Evolutionary conservation across 2,329 filamentous ascomycete genomes (phyloP), one percentile per base, ranked within the genome.

Genomic region (Penicillium sp.): DNA sequence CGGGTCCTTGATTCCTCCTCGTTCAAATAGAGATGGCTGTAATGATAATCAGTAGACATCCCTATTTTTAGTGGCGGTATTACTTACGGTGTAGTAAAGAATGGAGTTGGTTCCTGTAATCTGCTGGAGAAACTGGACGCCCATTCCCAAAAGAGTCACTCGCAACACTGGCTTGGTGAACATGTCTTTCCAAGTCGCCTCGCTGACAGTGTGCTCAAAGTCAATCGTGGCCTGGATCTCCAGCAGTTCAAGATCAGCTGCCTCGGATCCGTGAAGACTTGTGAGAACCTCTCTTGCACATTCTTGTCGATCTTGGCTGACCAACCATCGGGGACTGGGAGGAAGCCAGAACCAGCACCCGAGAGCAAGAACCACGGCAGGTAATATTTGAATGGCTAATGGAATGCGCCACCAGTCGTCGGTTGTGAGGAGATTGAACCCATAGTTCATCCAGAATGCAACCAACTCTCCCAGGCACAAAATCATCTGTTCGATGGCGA

Each of bases 71-170:
- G 12, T 31, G 8, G 5, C 15, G n/a, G 5, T 18, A 22, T 12
- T 2, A 49, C 50, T 43, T 43, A 64, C 60, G 1, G 60, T 59
- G 22, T 62, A 62, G 26, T 60, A 64, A 1, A 64, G 46, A 43
- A 65, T 62, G 2, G 59, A 62, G 31, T 65, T 62, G 4, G 59
- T 61, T 4, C 63, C 59, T 0, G 61, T 63, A 15, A 61, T 56
- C 25, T 64, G 59, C 29, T 61, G 61, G 6, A 65, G 58, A 23
- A 58, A 59, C 29, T 63, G 63, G 2, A 63, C 55, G 4, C 51
- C 52, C 40, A 62, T 62, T 37, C 54, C 59, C 25, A 62, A 45
- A 15, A 60, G 25, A 1, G 59, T 63, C n/a, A 63, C 52, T n/a
- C 55, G 55, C 41, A 60, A 25, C 18, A 60, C 58, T 1, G 58